phyloP scores from a whole-genome alignment of 1,284 basidiomycete genomes.

The Puccinia coronata region DNA sequence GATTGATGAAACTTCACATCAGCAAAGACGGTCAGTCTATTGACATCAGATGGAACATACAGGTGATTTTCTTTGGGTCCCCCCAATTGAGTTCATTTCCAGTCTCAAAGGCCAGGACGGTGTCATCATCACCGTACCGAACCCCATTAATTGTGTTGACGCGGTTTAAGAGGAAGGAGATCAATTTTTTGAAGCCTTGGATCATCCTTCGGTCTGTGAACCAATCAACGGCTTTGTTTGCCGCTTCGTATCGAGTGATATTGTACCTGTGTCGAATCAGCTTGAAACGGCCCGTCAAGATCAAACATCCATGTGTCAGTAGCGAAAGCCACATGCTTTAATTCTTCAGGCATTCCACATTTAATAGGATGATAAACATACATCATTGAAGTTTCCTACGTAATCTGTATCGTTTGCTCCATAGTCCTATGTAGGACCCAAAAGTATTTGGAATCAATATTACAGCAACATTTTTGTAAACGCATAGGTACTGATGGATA shows the following conservation, averaged over 20 bases:
- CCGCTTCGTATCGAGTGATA: slow-evolving; percentile 16
- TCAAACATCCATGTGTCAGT: background rate
- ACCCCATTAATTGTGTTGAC: slow-evolving; percentile 40
- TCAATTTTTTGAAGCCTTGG: slow-evolving; percentile 24
- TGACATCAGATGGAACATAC: background rate
- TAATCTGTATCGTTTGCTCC: slow-evolving; percentile 22
- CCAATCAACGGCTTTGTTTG: slow-evolving; percentile 35
- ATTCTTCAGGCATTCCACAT: background rate
- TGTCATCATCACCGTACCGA: slow-evolving; percentile 40
- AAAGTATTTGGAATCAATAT: background rate
- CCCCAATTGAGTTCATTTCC: slow-evolving; percentile 47
- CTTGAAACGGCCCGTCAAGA: slow-evolving; percentile 1
- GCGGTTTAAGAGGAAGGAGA: slow-evolving; percentile 35
- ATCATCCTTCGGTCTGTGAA: slow-evolving; percentile 39
- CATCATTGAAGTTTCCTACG: slow-evolving; percentile 49
- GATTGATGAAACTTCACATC: background rate
- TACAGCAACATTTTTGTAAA: background rate
- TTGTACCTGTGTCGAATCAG: slow-evolving; percentile 43
- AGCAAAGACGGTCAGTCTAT: background rate
- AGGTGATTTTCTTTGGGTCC: background rate
- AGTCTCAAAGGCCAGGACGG: slow-evolving; percentile 40
- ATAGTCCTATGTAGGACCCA: slow-evolving; percentile 28
- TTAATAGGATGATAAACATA: background rate
- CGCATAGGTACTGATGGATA: background rate
- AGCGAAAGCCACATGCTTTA: background rate